These are phyloP conservation scores for Taiozyma sp. DNA, from an alignment of 1,139 yeast species.

Conservation along the genomic window DNA sequence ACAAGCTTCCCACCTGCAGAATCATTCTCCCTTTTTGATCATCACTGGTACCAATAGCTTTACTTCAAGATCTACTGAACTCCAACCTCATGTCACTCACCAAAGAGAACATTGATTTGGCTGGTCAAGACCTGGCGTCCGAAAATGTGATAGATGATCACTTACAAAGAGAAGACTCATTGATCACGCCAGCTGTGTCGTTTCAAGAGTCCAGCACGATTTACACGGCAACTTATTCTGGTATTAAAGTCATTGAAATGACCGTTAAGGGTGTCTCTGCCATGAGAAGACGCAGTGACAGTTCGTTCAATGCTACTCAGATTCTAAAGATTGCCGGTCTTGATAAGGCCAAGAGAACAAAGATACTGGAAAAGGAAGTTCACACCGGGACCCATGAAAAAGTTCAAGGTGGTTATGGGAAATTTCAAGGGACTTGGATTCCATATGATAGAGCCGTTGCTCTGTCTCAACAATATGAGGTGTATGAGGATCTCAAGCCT, in stretches of 20 bases:
- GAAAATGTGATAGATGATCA: neutral
- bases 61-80: neutral
- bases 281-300: conserved; percentile 77
- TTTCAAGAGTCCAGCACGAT: conserved; percentile 27
- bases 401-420: conserved; percentile 94
- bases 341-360: conserved; percentile 81
- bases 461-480: conserved; percentile 58
- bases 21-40: neutral
- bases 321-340: conserved; percentile 82
- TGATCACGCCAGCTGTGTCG: conserved; percentile 4
- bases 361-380: conserved; percentile 84
- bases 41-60: neutral
- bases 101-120: neutral
- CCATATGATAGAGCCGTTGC: conserved; percentile 63
- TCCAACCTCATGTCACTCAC: neutral
- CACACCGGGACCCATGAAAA: conserved; percentile 83
- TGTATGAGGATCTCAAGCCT: conserved; percentile 59
- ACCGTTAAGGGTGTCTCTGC: conserved; percentile 70
- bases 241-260: conserved; percentile 65
- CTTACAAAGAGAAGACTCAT: conserved; percentile 4
- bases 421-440: conserved; percentile 94
- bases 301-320: conserved; percentile 91
- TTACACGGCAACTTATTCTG: conserved; percentile 61
- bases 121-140: neutral
- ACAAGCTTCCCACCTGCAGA: neutral